These are phyloP conservation scores for Crithidia mellificae DNA, from an alignment of 208 protist species.

Conservation along the genomic window DNA sequence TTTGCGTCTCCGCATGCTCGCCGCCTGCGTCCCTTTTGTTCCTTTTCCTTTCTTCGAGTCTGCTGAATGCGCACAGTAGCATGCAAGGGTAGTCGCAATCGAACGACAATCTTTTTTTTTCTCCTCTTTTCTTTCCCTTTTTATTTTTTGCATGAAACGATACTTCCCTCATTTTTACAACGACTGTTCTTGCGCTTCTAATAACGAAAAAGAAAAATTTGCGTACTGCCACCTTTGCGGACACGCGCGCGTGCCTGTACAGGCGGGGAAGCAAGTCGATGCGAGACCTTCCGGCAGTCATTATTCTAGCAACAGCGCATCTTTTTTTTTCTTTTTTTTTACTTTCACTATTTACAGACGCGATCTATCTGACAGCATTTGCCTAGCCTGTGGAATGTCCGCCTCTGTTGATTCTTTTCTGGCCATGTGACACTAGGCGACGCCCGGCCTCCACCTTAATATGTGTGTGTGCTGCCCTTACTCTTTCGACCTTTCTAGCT, in stretches of 20 bases:
- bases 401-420: background rate
- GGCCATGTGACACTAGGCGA: background rate
- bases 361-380: background rate
- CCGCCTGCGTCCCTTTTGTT: too few relatives aligned
- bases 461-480: constrained; percentile 1
- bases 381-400: too few relatives aligned
- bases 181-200: background rate
- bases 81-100: background rate
- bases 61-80: background rate
- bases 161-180: background rate
- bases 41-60: background rate
- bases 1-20: background rate
- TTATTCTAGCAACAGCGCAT: background rate
- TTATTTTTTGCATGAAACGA: constrained; percentile 11
- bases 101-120: background rate
- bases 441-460: background rate
- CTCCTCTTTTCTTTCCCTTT: background rate
- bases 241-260: too few relatives aligned
- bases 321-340: background rate
- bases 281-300: too few relatives aligned
- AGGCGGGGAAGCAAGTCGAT: too few relatives aligned
- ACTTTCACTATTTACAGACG: constrained; percentile 1
- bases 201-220: constrained; percentile 1
- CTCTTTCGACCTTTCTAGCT: background rate
- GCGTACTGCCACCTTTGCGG: background rate